Percentiles rank a stretch among this genome's conserved stretches.
Evolutionary conservation across 192 early-diverging fungal species (phyloP).

Genomic region (Mortierella claussenii): DNA sequence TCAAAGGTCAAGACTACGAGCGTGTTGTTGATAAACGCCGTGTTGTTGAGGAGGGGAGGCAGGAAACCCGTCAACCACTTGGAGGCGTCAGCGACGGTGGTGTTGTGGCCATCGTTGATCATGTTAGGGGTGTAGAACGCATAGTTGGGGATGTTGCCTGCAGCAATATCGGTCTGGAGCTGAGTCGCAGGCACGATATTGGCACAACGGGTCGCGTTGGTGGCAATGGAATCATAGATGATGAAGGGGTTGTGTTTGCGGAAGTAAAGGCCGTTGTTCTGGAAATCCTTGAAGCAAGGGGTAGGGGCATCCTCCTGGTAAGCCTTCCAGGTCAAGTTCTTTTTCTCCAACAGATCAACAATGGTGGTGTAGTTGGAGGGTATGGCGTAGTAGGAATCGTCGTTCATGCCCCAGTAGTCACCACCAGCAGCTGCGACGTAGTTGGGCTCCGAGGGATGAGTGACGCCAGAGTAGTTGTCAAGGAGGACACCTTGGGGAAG

Average conservation of each 20-base stretch:
- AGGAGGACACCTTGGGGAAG: conserved; percentile 58
- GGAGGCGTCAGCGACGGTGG: conserved; percentile 56
- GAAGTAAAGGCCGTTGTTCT: conserved; percentile 55
- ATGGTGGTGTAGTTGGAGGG: conserved; percentile 51
- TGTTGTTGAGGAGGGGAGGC: conserved; percentile 57
- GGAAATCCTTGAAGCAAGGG: conserved; percentile 51
- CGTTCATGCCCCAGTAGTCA: conserved; percentile 58
- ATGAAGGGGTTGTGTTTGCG: conserved; percentile 87
- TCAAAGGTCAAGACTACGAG: conserved; percentile 56
- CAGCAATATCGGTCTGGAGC: conserved; percentile 63
- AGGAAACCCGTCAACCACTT: conserved; percentile 69
- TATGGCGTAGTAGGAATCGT: conserved; percentile 61
- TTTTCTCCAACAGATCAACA: conserved; percentile 67
- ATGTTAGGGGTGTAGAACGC: conserved; percentile 67
- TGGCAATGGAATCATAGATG: conserved; percentile 65
- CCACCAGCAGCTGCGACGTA: conserved; percentile 74
- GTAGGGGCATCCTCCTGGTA: conserved; percentile 73
- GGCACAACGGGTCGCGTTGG: conserved; percentile 65
- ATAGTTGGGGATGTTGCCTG: conserved; percentile 25
- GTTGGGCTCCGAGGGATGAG: conserved; percentile 81
- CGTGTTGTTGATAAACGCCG: conserved; percentile 56
- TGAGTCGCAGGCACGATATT: conserved; percentile 70
- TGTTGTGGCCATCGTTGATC: conserved; percentile 66
- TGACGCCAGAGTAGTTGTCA: conserved; percentile 66
- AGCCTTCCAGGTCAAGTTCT: conserved; percentile 69